Base-by-base conservation (phyloP, 805 yeast species). In the Ogataea siamensis region DNA sequence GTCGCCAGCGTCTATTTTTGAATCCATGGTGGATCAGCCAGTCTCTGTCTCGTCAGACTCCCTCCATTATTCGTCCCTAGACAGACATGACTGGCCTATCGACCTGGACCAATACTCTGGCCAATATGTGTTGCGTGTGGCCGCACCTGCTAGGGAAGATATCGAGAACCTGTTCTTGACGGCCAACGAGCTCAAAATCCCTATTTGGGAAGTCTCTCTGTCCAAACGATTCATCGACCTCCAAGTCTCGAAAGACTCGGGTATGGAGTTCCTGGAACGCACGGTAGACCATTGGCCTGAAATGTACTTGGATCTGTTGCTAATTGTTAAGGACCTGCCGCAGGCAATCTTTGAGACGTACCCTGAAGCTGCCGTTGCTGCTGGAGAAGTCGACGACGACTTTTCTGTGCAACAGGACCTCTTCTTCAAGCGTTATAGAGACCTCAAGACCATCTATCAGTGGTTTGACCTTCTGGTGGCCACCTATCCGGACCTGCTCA, bases 341-440 rank as follows among this genome's bases (percentile, higher is more conserved):
- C 78, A 75, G 48, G 62, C 73, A 0, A 67, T 83, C 0, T 69
- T 54, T 42, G 83, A 80, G 46, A 70, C 84, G 0, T 75, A 62
- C 41, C 82, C 86, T 7, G 7, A 20, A 5, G 29, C 35, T 2
- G 22, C 11, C 6, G 34, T 36, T 7, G 17, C 21, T 9, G 22
- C 32, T 5, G 36, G 23, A 18, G 38, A 34, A 4, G n/a, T 13
- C 15, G 33, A 29, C 19, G 26, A 25, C 13, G 35, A 37, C 16
- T 15, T 37, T 18, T 19, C 28, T 11, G 25, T 28, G 3, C 29
- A 32, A 20, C 50, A 67, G 0, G 85, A 80, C 42, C 45, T 78
- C 4, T 87, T 87, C 56, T 87, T 87, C 59, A 73, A 70, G 44
- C 80, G 77, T 34, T 87, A 78, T 61, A 69, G 89, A 43, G 77